Base-by-base conservation (phyloP, 164 flowering plant genomes). In the Vitis cinerea region DNA sequence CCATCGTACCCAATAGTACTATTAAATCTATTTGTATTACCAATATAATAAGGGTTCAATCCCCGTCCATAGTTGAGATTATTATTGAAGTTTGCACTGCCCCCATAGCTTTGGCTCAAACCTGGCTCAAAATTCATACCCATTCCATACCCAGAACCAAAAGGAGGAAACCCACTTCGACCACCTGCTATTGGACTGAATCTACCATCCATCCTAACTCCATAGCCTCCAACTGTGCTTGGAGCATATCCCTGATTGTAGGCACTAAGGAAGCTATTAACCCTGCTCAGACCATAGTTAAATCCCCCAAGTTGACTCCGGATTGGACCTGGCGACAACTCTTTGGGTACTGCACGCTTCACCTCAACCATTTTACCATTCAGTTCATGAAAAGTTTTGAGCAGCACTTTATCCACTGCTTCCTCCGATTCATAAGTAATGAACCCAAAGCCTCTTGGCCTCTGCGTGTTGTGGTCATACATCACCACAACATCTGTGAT, bases 311-410 rank as follows among this genome's bases (percentile, higher is more conserved):
- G 74, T 49, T 85, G 87, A 55, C 85, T 82, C 53, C 82, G 82
- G 55, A 66, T 78, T 6, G 87, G 83, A 66, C 81, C 79, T 27
- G 87, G 85, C 13, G 87, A 84, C 17, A 84, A 68, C 81, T 84
- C 87, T 67, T 84, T 84, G n/a, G 87, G 87, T 62, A 84, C 85
- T 19, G 87, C 87, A 27, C 85, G 74, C 72, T 84, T 84, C 37
- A 84, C 87, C 75, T 84, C 87, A 67, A 84, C 87, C 87, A 84
- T 84, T 75, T 84, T 84, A 29, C 87, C 87, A 64, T 82, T 84
- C 64, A 84, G 75, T 66, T 84, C 87, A 75, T 84, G 87, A 31
- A 84, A 84, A 16, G 82, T 80, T 69, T 82, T 84, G 9, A 73
- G 64, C 74, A 84, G 59, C n/a, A 82, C 87, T 57, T 69, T 80